These are phyloP conservation scores for Priceomyces medius DNA, from an alignment of 805 yeast genomes.

Conservation along the genomic window DNA sequence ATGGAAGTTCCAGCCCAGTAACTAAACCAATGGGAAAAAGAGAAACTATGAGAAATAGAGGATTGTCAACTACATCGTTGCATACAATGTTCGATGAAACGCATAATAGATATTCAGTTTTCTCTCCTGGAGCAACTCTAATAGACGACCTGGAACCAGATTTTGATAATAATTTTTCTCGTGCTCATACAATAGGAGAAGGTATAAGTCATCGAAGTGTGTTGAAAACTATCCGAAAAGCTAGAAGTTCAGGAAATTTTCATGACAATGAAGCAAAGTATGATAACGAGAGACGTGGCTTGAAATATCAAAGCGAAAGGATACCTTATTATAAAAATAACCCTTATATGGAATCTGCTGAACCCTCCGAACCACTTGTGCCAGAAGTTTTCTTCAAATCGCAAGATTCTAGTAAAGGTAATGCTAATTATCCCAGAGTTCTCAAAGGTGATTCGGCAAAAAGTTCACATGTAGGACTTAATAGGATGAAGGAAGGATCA, in stretches of 20 bases:
- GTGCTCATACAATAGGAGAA: constrained; percentile 7
- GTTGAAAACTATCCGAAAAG: constrained; percentile 22
- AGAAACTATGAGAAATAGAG: constrained; percentile 9
- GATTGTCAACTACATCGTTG: constrained; percentile 24
- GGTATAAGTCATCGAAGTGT: neutral
- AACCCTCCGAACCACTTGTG: neutral
- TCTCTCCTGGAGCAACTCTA: constrained; percentile 13
- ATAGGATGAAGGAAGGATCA: constrained; percentile 33
- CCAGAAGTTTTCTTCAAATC: constrained; percentile 3
- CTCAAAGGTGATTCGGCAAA: constrained; percentile 17
- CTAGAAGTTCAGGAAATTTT: constrained; percentile 37
- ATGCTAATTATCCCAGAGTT: constrained; percentile 35
- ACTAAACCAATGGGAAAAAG: constrained; percentile 6
- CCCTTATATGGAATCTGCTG: constrained; percentile 25
- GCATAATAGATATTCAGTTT: neutral
- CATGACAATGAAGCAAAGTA: constrained; percentile 11
- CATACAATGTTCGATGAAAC: constrained; percentile 7
- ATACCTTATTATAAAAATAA: constrained; percentile 20
- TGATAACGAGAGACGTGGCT: constrained; percentile 8
- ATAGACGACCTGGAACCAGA: constrained; percentile 13
- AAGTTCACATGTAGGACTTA: constrained; percentile 40
- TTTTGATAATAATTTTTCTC: constrained; percentile 2
- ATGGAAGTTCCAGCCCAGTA: constrained; percentile 12
- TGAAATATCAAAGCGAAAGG: constrained; percentile 21
- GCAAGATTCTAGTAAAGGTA: constrained; percentile 12